Conservation (phyloP, 371 early-diverging fungal genomes). For the Mortierella sp. region DNA sequence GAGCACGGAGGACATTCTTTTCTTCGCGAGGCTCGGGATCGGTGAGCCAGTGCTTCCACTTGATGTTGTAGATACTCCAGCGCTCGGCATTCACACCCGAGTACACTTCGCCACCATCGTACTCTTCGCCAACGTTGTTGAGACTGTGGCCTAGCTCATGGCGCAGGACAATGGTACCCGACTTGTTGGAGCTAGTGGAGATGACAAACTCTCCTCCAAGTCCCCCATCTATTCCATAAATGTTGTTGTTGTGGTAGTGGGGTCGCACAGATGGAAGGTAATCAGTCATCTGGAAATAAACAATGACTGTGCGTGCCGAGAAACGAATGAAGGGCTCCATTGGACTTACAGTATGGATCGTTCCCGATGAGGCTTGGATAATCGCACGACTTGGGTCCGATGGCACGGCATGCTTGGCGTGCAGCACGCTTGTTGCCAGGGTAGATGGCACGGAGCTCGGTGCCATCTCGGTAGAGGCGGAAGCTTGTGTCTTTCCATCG, state of each 20-base stretch:
- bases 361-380: constrained; percentile 70
- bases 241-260: not conserved
- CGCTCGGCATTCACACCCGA: constrained; percentile 63
- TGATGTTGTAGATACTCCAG: constrained; percentile 53
- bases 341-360: constrained; percentile 59
- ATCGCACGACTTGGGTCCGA: constrained; percentile 64
- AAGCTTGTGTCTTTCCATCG: constrained; percentile 64
- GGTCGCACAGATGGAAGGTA: no score
- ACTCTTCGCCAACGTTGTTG: constrained; percentile 67
- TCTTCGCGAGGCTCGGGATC: constrained; percentile 56
- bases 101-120: constrained; percentile 71
- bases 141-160: constrained; percentile 73
- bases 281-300: no score
- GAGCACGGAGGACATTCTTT: constrained; percentile 51
- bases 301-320: no score
- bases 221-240: constrained; percentile 58
- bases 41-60: constrained; percentile 69
- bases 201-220: constrained; percentile 74
- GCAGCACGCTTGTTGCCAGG: constrained; percentile 58
- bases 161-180: constrained; percentile 67
- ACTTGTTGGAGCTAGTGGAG: constrained; percentile 62
- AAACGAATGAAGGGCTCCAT: no score
- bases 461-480: constrained; percentile 68
- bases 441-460: constrained; percentile 70
- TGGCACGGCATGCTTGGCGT: constrained; percentile 58